These are phyloP conservation scores for Neurospora pannonica DNA, from an alignment of 495 filamentous ascomycete species.

Conservation along the genomic window DNA sequence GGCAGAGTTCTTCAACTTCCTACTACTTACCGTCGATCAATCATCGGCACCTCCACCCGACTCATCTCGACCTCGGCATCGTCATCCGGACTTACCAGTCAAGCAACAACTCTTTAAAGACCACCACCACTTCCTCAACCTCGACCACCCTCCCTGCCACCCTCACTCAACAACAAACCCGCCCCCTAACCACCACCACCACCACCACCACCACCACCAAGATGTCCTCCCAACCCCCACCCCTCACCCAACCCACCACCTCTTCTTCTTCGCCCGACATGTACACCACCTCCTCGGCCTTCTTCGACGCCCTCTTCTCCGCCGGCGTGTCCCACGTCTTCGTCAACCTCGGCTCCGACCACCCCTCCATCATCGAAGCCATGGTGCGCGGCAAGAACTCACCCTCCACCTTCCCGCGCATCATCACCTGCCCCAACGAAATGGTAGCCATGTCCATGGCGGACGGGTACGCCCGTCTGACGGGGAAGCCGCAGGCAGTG, in stretches of 20 bases:
- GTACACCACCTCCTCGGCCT: constrained; percentile 56
- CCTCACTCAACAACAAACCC: background rate
- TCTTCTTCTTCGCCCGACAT: constrained; percentile 15
- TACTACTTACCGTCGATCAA: background rate
- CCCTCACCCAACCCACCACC: background rate
- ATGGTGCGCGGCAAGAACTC: constrained; percentile 75
- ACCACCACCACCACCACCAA: background rate
- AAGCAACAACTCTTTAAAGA: background rate
- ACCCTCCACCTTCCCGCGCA: constrained; percentile 63
- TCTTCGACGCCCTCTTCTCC: constrained; percentile 93
- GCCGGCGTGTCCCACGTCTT: constrained; percentile 85
- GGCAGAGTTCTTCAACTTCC: background rate
- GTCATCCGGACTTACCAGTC: background rate
- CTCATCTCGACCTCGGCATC: background rate
- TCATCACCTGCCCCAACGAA: constrained; percentile 94
- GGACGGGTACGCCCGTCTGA: constrained; percentile 85
- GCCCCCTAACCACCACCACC: background rate
- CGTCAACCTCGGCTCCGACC: constrained; percentile 92
- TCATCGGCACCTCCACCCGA: background rate
- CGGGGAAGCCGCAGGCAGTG: constrained; percentile 77
- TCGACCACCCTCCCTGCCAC: background rate
- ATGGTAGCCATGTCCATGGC: constrained; percentile 98
- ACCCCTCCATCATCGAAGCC: constrained; percentile 88
- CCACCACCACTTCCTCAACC: background rate
- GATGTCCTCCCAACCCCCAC: background rate